Percentiles rank a stretch among this genome's conserved stretches.
These are phyloP conservation scores for Coniochaeta pulveracea DNA, from an alignment of 2,329 filamentous ascomycete species.

Conservation along the genomic window DNA sequence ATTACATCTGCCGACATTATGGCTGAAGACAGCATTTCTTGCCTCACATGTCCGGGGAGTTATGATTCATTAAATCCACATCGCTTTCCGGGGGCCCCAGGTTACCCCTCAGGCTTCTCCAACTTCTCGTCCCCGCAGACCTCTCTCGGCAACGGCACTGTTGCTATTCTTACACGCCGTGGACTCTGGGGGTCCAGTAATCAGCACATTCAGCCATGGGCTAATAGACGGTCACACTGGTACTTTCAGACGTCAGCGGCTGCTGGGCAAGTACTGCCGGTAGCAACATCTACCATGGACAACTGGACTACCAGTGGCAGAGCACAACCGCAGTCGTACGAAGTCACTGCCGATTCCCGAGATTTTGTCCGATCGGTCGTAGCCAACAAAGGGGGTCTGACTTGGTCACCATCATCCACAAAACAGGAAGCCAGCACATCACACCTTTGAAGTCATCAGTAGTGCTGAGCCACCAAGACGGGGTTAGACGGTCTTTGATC, in stretches of 20 bases:
- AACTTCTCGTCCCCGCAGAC: not conserved
- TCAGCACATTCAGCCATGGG: not conserved
- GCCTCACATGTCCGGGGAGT: too few relatives aligned
- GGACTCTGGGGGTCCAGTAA: not conserved
- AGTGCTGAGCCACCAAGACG: too few relatives aligned
- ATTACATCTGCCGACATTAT: slow-evolving; percentile 2
- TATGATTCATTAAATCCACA: not conserved
- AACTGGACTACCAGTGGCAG: too few relatives aligned
- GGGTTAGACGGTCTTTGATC: too few relatives aligned
- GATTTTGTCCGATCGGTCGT: not conserved
- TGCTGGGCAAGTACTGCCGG: not conserved
- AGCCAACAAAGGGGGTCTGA: not conserved
- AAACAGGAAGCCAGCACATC: not conserved
- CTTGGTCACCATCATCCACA: not conserved
- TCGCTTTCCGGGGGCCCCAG: not conserved
- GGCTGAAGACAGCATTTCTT: slow-evolving; percentile 2
- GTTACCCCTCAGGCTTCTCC: slow-evolving; percentile 1
- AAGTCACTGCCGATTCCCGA: slow-evolving; percentile 2
- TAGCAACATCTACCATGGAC: not conserved
- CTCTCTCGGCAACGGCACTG: slow-evolving; percentile 1
- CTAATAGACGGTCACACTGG: not conserved
- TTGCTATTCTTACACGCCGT: not conserved
- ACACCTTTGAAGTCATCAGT: not conserved
- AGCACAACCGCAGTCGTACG: too few relatives aligned
- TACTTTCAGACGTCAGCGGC: not conserved